Evolutionary conservation across 225 moss, liverwort and hornwort species (phyloP).

Genomic region (Straminergon stramineum): DNA sequence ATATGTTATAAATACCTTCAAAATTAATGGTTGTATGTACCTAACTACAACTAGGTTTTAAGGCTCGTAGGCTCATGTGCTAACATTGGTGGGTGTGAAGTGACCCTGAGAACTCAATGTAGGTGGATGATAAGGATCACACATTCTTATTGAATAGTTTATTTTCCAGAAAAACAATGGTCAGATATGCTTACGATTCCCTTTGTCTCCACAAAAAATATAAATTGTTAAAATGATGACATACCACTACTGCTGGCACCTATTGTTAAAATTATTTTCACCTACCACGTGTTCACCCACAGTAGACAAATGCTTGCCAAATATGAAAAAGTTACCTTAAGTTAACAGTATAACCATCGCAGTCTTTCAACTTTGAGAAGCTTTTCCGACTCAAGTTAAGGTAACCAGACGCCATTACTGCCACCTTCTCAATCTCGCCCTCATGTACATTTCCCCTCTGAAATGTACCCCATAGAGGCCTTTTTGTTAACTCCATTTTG

Average conservation of each 20-base stretch:
- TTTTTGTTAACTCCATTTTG: neutral
- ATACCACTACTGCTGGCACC: neutral
- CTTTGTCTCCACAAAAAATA: neutral
- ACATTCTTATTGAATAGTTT: neutral
- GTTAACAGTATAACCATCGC: neutral
- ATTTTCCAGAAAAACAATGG: neutral
- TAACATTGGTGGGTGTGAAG: neutral
- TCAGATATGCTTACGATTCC: neutral
- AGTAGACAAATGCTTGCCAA: neutral
- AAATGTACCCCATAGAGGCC: neutral
- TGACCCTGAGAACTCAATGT: neutral
- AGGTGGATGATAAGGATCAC: rapidly evolving
- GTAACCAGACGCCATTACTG: too few relatives aligned
- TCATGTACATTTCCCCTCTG: neutral
- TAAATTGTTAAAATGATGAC: neutral
- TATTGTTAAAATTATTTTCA: neutral
- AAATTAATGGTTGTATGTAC: too few relatives aligned
- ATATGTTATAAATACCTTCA: too few relatives aligned
- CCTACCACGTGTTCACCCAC: neutral
- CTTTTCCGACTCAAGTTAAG: neutral
- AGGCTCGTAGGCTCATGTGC: too few relatives aligned
- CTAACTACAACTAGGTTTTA: too few relatives aligned
- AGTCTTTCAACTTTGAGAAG: neutral
- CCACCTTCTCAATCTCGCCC: too few relatives aligned
- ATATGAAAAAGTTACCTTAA: neutral